These are phyloP conservation scores for Parachlorella kessleri DNA, from an alignment of 139 green algal species.

Conservation along the genomic window DNA sequence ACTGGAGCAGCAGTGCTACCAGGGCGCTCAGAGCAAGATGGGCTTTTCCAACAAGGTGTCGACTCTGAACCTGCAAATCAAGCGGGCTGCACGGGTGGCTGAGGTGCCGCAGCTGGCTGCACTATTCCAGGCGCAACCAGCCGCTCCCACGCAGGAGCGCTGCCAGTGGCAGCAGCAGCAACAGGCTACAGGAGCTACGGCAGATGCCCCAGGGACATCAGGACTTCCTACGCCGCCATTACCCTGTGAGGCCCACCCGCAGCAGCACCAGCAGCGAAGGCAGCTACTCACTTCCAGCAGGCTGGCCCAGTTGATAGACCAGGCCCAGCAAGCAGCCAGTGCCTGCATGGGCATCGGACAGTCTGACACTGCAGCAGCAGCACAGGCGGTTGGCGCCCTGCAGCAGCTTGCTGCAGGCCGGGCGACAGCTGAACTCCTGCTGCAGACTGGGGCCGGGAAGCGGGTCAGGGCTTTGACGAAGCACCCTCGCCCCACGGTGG, in stretches of 20 bases:
- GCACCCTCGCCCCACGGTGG: background rate
- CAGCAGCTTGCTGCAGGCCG: background rate
- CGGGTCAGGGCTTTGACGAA: background rate
- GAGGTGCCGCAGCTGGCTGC: background rate
- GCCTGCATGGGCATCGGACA: too few relatives aligned
- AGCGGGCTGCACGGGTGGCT: background rate
- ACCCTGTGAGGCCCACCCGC: too few relatives aligned
- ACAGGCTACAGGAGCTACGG: too few relatives aligned
- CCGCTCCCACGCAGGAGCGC: too few relatives aligned
- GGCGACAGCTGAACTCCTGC: background rate
- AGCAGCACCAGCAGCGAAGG: too few relatives aligned
- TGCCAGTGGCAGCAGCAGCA: too few relatives aligned
- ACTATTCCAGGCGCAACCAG: too few relatives aligned
- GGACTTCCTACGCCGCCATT: too few relatives aligned
- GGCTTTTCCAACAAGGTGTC: background rate
- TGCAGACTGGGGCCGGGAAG: background rate
- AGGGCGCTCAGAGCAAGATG: background rate
- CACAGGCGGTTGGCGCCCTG: background rate
- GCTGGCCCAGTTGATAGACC: too few relatives aligned
- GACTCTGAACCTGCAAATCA: background rate
- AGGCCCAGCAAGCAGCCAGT: too few relatives aligned
- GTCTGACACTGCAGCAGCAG: background rate
- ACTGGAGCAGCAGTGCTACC: background rate
- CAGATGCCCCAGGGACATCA: too few relatives aligned
- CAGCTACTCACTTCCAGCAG: too few relatives aligned